phyloP scores from a whole-genome alignment of 2,329 filamentous ascomycete species.

The Sporothrix protearum region DNA sequence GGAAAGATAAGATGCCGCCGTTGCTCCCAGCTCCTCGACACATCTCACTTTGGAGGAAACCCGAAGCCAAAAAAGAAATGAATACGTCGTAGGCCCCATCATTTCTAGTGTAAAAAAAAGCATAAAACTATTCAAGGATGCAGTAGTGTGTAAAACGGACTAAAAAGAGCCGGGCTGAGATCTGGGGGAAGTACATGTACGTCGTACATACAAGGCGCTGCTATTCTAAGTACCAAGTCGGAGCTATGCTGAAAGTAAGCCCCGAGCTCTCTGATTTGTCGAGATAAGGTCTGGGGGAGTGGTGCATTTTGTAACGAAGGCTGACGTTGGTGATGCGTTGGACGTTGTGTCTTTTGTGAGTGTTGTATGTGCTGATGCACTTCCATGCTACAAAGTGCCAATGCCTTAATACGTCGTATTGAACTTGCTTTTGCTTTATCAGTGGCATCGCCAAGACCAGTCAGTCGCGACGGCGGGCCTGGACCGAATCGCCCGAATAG shows the following conservation, averaged over 20 bases:
- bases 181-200: not conserved
- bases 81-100: not conserved
- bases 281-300: constrained; percentile 8
- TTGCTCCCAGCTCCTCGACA: not conserved
- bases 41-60: not conserved
- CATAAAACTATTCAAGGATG: not conserved
- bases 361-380: no score
- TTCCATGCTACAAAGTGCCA: not conserved
- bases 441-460: not conserved
- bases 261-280: constrained; percentile 1
- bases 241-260: constrained; percentile 5
- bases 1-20: constrained; percentile 18
- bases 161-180: not conserved
- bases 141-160: not conserved
- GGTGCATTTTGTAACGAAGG: not conserved
- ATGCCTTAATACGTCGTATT: no score
- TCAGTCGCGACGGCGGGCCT: not conserved
- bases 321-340: not conserved
- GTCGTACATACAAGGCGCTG: not conserved
- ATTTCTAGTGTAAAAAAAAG: not conserved
- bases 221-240: not conserved
- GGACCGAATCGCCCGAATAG: not conserved
- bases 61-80: not conserved
- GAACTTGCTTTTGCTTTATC: not conserved
- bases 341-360: not conserved